Evolutionary conservation across 805 yeast species (phyloP), one percentile per base, ranked within the genome.

Genomic region (Ogataea philodendri): DNA sequence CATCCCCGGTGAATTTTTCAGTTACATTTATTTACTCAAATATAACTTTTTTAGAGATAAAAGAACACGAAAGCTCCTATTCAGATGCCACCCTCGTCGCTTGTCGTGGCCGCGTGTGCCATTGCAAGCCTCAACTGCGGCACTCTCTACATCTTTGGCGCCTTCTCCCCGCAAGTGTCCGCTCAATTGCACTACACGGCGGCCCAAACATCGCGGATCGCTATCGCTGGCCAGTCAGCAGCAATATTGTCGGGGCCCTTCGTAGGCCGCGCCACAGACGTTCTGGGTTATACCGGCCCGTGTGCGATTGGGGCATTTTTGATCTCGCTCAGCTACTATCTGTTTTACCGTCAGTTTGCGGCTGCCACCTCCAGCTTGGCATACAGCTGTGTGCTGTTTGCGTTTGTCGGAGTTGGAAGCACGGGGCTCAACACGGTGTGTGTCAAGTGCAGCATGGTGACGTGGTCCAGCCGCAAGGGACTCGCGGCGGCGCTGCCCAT

Each of bases 91-190:
- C 24, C 33, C 10, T 19, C 52, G 16, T 42, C 37, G 9, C 28
- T 43, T 6, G 39, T 53, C 5, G 38, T 55, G 21, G 19, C 41
- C 18, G 45, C 53, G 15, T 40, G 51, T 4, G 41, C 58, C 1
- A 11, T 45, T 7, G 46, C 57, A 15, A 49, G 52, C 9, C 57
- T 80, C 30, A 72, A 72, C 11, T 76, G 85, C 48, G 94, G 94
- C 1, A 84, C 93, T 2, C 63, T 82, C 49, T 84, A 84, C 58
- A 63, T 84, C 29, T 84, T 78, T 59, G 78, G 85, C 7, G 84
- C 86, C 1, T 84, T 77, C 55, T 81, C 87, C 23, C 90, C 94
- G 0, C 93, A 84, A 54, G 66, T 83, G 36, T 84, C 88, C 1
- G 58, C 57, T 18, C 66, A 67, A 33, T 67, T 84, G 35, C 60